Evolutionary conservation across 2,329 filamentous ascomycete genomes (phyloP), one percentile per base, ranked within the genome.

Genomic region (Fusarium fracticaudum): DNA sequence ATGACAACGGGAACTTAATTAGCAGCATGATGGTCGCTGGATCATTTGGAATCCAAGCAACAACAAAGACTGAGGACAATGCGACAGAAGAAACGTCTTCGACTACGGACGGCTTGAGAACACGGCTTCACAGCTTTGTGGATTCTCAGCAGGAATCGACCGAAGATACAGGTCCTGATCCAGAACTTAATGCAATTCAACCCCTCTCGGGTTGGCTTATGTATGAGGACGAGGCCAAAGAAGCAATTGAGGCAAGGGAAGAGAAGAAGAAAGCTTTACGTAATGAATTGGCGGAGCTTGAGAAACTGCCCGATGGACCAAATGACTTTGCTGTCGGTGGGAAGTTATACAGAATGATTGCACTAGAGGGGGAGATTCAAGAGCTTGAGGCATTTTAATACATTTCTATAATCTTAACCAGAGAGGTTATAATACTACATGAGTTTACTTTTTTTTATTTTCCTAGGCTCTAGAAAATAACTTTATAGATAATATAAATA

Each of bases 121-220:
- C 41, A n/a, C 22, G 22, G 3, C 41, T n/a, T 43, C 6, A 1
- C 6, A 43, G 14, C 3, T 3, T 17, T n/a, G 41, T n/a, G 1
- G 41, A 1, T n/a, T 17, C 22, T 43, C 41, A 43, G 0, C 3
- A 43, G 22, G 22, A n/a, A 17, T 43, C 22, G 22, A 11, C 22
- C 22, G 41, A n/a, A n/a, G 41, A 0, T n/a, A 43, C 41, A n/a
- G 22, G 14, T 43, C 11, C 22, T 9, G 22, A 11, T 17, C 7
- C 22, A 7, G n/a, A 17, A 17, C 41, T 43, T 0, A 24, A 43
- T 10, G 41, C 41, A 24, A 43, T 43, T 4, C 41, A 43, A 8
- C 41, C 41, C n/a, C 10, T 43, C 0, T 24, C 41, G 14, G 41
- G 41, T 10, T 43, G 41, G 41, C 14, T 43, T 0, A 43, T 43